Conservation (phyloP, 495 filamentous ascomycete species). For the Collariella sp. region DNA sequence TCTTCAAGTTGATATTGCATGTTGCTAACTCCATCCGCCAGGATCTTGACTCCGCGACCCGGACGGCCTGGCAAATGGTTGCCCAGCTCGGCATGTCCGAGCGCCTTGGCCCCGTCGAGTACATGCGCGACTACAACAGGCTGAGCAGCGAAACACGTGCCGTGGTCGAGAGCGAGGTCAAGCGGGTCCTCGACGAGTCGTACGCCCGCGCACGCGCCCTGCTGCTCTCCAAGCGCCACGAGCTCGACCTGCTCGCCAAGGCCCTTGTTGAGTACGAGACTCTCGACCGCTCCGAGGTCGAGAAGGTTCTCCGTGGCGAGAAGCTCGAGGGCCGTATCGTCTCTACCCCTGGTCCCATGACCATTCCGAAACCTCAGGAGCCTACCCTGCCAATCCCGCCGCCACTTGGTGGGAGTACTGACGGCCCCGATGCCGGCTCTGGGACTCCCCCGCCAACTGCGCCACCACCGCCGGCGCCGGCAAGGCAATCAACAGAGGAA, state of each 20-base stretch:
- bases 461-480: conserved; percentile 17
- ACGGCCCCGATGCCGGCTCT: conserved; percentile 2
- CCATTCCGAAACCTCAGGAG: conserved; percentile 32
- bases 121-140: conserved; percentile 64
- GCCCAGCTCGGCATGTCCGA: conserved; percentile 82
- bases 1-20: not conserved
- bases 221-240: conserved; percentile 60
- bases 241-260: conserved; percentile 77
- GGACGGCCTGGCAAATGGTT: conserved; percentile 74
- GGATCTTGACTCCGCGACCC: conserved; percentile 78
- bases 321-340: conserved; percentile 52
- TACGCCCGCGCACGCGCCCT: conserved; percentile 64
- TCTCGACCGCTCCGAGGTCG: conserved; percentile 77
- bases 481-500: not conserved
- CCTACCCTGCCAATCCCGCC: conserved; percentile 19
- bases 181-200: conserved; percentile 73
- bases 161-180: conserved; percentile 78
- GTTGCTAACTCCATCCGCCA: conserved; percentile 29
- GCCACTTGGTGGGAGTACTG: not conserved
- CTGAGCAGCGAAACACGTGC: conserved; percentile 78
- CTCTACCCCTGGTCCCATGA: conserved; percentile 42
- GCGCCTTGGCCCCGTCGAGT: conserved; percentile 80
- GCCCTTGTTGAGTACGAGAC: conserved; percentile 93
- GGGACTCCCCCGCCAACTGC: conserved; percentile 17
- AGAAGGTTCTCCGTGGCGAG: conserved; percentile 77